Base-by-base conservation (phyloP, 176 grass and related monocot species). In the Thinopyrum elongatum region DNA sequence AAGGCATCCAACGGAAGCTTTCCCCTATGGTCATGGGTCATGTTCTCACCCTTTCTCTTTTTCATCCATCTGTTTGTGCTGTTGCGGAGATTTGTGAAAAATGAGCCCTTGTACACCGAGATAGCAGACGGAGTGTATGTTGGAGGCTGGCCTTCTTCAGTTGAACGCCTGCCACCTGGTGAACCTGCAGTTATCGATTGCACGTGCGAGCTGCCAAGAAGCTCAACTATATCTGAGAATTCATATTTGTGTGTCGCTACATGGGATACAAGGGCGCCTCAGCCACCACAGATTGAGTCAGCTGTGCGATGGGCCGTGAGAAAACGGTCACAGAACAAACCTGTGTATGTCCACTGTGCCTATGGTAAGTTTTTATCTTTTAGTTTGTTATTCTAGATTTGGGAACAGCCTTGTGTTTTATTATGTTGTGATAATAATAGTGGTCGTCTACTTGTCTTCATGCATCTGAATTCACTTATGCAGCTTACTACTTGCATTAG, bases 151-250 rank as follows among this genome's bases (percentile, higher is more conserved):
- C 97, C 97, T 88, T 92, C 90, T 84, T 96, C 84, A 15, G 71
- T 88, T 47, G 90, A 94, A 38, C 71, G 82, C 55, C 80, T 99
- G 87, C 97, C 97, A 4, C 90, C 92, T 41, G 90, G 94, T 61
- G 89, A 93, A 2, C 92, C 88, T 77, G 92, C 88, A 29, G 80
- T 99, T 66, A 91, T 99, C 35, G 94, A 99, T 88, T 96, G 97
- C 89, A 98, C 97, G 1, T 95, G 97, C 2, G 97, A 98, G 93
- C 77, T 98, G 21, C 97, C 97, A 58, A 94, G 84, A 81, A 91
- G 88, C 84, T 78, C 77, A 13, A 86, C 79, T 53, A 55, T 98
- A 23, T 61, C 85, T 8, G 76, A 80, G 25, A 91, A 91, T 82
- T 84, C 88, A 25, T 98, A 98, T 88, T 36, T 99, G 61, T 95